A percentile compares a stretch with the other conserved stretches of the same genome.
Conservation (phyloP, 768 basidiomycete genomes). For the Naganishia kalamii region DNA sequence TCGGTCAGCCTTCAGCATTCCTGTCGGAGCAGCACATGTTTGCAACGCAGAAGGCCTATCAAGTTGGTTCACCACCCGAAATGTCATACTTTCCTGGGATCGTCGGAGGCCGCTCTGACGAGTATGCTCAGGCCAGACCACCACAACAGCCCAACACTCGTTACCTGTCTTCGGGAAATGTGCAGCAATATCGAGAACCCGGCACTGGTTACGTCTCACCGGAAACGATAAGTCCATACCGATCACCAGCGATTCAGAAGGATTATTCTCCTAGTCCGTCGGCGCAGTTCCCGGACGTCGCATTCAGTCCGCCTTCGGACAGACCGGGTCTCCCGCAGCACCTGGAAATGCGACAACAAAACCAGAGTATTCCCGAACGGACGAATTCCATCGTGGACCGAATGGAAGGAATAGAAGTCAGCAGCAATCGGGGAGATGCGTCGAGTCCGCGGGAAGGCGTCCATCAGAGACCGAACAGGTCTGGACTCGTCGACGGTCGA, state of each 20-base stretch:
- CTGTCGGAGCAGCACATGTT: neutral
- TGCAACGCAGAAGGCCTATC: neutral
- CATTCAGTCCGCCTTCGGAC: neutral
- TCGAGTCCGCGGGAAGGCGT: neutral
- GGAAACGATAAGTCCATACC: conserved; percentile 1
- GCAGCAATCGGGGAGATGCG: conserved; percentile 5
- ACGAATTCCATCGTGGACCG: conserved; percentile 10
- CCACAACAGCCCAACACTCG: neutral
- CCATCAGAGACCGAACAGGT: neutral
- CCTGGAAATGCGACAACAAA: neutral
- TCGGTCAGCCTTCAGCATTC: neutral
- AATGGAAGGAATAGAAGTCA: conserved; percentile 10
- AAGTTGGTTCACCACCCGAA: neutral
- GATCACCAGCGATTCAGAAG: neutral
- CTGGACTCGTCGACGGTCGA: neutral
- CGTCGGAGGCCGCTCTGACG: neutral
- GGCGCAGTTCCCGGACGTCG: neutral
- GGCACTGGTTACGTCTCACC: conserved; percentile 4
- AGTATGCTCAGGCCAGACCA: neutral
- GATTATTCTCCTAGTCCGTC: conserved; percentile 13
- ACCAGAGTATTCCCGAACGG: neutral
- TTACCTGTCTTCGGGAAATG: neutral
- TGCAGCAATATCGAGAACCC: neutral
- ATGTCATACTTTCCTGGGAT: conserved; percentile 2
- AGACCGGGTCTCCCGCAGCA: neutral